Conservation (phyloP, 306 rosid species). For the Castanea crenata region DNA sequence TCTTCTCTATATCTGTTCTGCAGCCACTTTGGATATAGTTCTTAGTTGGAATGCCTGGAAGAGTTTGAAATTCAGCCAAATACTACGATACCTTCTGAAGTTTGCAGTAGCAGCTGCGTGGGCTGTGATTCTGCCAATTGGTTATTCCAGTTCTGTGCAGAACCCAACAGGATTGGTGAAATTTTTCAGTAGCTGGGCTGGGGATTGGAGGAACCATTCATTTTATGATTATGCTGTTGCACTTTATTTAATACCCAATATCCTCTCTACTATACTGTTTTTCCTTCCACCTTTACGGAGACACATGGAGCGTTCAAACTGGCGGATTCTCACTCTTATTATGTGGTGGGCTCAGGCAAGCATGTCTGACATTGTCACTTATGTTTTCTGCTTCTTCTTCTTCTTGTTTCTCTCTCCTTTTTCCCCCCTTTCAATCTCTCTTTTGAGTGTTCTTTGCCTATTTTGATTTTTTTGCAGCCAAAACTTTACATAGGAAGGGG, state of each 20-base stretch:
- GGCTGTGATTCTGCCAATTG: constrained; percentile 82
- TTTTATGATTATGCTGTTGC: constrained; percentile 69
- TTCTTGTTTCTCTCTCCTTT: constrained; percentile 7
- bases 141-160: constrained; percentile 72
- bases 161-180: constrained; percentile 73
- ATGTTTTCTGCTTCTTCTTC: constrained; percentile 8
- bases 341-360: constrained; percentile 99
- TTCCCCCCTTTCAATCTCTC: constrained; percentile 8
- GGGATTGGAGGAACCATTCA: constrained; percentile 70
- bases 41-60: constrained; percentile 80
- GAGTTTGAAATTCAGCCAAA: constrained; percentile 83
- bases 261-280: constrained; percentile 70
- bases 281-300: constrained; percentile 87
- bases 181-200: constrained; percentile 81
- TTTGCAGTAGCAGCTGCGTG: constrained; percentile 79
- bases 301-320: constrained; percentile 75
- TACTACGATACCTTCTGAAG: constrained; percentile 82
- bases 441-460: neutral
- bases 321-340: constrained; percentile 55
- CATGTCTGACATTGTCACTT: constrained; percentile 11
- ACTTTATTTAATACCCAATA: constrained; percentile 72
- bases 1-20: constrained; percentile 33
- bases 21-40: constrained; percentile 82
- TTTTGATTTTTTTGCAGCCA: constrained; percentile 66
- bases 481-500: constrained; percentile 89